Base-by-base conservation (phyloP, 129 eudicot genomes). In the Lonicera japonica region DNA sequence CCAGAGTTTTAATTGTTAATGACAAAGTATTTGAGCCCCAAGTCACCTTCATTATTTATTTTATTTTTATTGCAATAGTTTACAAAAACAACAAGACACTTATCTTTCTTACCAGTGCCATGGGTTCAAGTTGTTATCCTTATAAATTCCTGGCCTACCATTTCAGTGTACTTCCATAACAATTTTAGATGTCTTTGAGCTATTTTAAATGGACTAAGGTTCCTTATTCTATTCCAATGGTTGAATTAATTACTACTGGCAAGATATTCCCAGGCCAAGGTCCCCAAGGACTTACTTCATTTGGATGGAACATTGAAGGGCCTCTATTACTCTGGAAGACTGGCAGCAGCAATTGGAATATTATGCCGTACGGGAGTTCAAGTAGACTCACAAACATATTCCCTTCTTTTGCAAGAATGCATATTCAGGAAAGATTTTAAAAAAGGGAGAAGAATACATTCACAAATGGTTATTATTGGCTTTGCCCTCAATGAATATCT, bases 351-450 rank as follows among this genome's bases (percentile, higher is more conserved):
- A 58, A 54, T 87, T 76, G 70, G 81, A 43, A 58, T 92, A 74
- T 56, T 92, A 66, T 84, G 91, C 79, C 64, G 73, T 63, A 70
- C 79, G 7, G 85, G 79, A 21, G 56, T 66, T 34, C 74, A 77
- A 63, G 86, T 84, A 55, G 78, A 71, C 23, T 63, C 81, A 16
- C 76, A 82, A 25, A 87, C 98, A 14, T 91, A 87, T 81, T 78
- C 90, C 54, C 96, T 92, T 65, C 78, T 92, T 65, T 65, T 85
- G 72, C 96, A 92, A 85, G 98, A 92, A 51, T 92, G 96, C 77
- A 88, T 92, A 63, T 81, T 82, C 71, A 78, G 82, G 68, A 80
- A 75, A 65, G 71, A 61, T 24, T 92, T 77, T 70, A 60, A 36
- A 24, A 36, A 46, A 60, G 98, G 85, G 41, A 80, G 53, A 78